These are phyloP conservation scores for Cercophora newfieldiana DNA, from an alignment of 495 filamentous ascomycete genomes.

Conservation along the genomic window DNA sequence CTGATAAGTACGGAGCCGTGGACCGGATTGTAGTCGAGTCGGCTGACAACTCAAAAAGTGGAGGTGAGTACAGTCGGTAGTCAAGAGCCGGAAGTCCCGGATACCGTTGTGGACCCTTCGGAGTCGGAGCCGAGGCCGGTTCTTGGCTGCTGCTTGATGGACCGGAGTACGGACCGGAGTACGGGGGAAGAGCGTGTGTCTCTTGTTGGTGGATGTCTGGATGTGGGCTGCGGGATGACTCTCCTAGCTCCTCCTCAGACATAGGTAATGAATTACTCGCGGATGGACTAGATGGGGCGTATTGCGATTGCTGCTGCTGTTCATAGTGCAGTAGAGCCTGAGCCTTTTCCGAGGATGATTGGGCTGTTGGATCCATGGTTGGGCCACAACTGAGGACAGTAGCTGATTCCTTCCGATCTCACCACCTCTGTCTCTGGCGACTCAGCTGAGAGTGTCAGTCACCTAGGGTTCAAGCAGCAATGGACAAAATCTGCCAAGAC, in stretches of 20 bases:
- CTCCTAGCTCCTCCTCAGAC: conserved; percentile 23
- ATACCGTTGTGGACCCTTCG: conserved; percentile 36
- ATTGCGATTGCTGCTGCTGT: conserved; percentile 3
- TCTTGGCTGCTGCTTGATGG: conserved; percentile 20
- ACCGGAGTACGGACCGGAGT: conserved; percentile 43
- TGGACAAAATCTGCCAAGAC: not conserved
- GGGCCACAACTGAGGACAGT: too few species aligned
- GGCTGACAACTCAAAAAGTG: conserved; percentile 46
- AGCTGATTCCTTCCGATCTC: not conserved
- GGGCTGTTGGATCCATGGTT: not conserved
- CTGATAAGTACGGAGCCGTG: conserved; percentile 41
- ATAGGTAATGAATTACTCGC: conserved; percentile 29
- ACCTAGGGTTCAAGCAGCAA: not conserved
- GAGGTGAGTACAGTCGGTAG: conserved; percentile 52
- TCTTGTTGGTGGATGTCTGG: not conserved
- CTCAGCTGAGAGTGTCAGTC: not conserved
- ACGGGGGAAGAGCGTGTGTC: conserved; percentile 42
- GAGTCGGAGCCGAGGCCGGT: conserved; percentile 19
- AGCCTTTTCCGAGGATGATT: not conserved
- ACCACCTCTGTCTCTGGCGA: not conserved
- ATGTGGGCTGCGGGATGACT: not conserved
- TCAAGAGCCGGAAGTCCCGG: conserved; percentile 51
- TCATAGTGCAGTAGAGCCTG: conserved; percentile 9
- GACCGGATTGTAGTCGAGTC: conserved; percentile 50
- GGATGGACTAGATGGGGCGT: conserved; percentile 1